Percentiles rank a stretch among this genome's conserved stretches.
These are phyloP conservation scores for Athelia psychrophila DNA, from an alignment of 1,284 basidiomycete species.

Conservation along the genomic window DNA sequence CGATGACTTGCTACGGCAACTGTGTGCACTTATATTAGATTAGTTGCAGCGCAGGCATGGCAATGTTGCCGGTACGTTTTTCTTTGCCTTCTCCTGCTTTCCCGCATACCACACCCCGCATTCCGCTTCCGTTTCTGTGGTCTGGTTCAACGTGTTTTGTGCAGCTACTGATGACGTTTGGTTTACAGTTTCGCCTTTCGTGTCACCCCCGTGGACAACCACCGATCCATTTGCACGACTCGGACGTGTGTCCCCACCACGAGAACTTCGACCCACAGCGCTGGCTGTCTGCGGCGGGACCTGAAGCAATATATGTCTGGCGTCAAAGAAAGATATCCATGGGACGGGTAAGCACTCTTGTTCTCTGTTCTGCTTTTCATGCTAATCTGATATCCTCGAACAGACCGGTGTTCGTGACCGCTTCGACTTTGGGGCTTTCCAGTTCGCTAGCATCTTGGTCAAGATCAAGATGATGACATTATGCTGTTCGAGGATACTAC, in stretches of 20 bases:
- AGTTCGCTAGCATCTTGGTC: no score
- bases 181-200: constrained; percentile 57
- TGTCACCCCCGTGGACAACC: constrained; percentile 54
- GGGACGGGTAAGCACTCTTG: background rate
- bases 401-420: no score
- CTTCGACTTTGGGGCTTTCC: no score
- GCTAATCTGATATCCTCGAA: no score
- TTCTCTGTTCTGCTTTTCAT: no score
- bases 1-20: constrained; percentile 45
- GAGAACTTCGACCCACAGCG: constrained; percentile 56
- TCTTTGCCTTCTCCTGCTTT: background rate
- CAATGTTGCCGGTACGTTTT: constrained; percentile 24
- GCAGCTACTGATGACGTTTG: constrained; percentile 27
- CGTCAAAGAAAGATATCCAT: constrained; percentile 64
- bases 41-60: constrained; percentile 64
- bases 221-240: constrained; percentile 56
- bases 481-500: no score
- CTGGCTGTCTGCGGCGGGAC: constrained; percentile 53
- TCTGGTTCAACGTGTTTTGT: constrained; percentile 50
- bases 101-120: background rate
- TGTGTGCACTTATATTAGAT: constrained; percentile 63
- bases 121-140: no score
- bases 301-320: constrained; percentile 52
- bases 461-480: no score
- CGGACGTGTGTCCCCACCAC: constrained; percentile 53